Percentiles rank a stretch among this genome's conserved stretches.
Evolutionary conservation across 305 asterid genomes (phyloP).

Genomic region (Solanum hybrid): DNA sequence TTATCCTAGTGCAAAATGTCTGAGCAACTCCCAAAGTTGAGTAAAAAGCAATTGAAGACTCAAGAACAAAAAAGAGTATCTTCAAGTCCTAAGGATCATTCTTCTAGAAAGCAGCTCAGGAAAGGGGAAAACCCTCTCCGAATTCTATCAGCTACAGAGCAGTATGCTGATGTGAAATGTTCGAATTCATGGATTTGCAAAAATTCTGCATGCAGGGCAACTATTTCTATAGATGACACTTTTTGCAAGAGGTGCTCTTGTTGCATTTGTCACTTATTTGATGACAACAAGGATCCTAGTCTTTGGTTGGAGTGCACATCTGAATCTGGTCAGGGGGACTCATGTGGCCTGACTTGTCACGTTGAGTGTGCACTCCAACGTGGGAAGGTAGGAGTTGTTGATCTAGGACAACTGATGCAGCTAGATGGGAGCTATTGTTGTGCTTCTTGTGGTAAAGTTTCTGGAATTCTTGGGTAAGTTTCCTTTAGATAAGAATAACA

Average conservation of each 20-base stretch:
- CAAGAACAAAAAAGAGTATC: conserved; percentile 18
- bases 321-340: conserved; percentile 58
- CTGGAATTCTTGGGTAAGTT: conserved; percentile 84
- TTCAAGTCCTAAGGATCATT: conserved; percentile 31
- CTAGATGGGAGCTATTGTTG: conserved; percentile 95
- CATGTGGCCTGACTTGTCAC: conserved; percentile 92
- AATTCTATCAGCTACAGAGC: conserved; percentile 46
- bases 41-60: conserved; percentile 15
- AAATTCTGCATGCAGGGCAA: conserved; percentile 79
- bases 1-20: conserved; percentile 26
- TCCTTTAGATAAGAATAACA: neutral
- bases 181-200: conserved; percentile 70
- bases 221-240: conserved; percentile 64
- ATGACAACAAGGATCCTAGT: conserved; percentile 95
- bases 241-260: conserved; percentile 97
- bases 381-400: conserved; percentile 81
- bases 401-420: conserved; percentile 78
- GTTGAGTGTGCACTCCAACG: conserved; percentile 80
- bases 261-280: conserved; percentile 83
- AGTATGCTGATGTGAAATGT: conserved; percentile 36
- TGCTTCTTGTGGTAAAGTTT: conserved; percentile 92
- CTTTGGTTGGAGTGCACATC: conserved; percentile 89
- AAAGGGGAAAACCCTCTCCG: conserved; percentile 73
- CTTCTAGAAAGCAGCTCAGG: conserved; percentile 58
- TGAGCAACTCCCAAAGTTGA: conserved; percentile 17